These are phyloP conservation scores for Cucumis sativus DNA, from an alignment of 306 rosid species.

Conservation along the genomic window DNA sequence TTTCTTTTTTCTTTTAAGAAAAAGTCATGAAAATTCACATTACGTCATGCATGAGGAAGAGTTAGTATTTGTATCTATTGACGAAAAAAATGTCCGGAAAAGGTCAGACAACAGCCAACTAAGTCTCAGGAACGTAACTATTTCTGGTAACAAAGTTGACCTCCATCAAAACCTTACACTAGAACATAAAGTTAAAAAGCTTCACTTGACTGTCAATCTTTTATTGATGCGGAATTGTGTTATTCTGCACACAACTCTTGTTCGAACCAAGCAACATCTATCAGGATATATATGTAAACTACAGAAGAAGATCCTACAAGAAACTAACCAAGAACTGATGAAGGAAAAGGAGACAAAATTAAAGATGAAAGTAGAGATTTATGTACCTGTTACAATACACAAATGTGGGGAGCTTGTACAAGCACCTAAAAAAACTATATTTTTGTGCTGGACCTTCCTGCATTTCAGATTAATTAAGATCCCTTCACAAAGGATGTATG, in stretches of 20 bases:
- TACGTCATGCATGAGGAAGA: not conserved
- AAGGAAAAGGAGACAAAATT: not conserved
- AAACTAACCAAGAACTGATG: conserved; percentile 2
- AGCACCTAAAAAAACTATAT: conserved; percentile 95
- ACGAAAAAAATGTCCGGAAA: not conserved
- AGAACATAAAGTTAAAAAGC: not conserved
- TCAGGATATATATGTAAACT: not conserved
- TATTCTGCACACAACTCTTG: not conserved
- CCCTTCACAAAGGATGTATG: conserved; percentile 11
- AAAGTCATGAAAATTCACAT: not conserved
- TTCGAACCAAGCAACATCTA: not conserved
- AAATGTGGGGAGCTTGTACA: conserved; percentile 77
- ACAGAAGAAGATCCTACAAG: not conserved
- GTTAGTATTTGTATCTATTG: not conserved
- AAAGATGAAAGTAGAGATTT: conserved; percentile 6
- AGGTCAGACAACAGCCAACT: not conserved
- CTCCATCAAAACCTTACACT: not conserved
- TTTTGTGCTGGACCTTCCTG: conserved; percentile 88
- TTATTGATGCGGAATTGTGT: not conserved
- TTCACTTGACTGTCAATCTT: not conserved
- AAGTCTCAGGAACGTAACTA: not conserved
- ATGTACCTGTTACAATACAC: conserved; percentile 83
- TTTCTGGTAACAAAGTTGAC: not conserved
- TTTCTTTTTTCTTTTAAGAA: not conserved
- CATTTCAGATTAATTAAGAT: conserved; percentile 15